Conservation (phyloP, 2,329 filamentous ascomycete species). For the Tolypocladium cylindrosporum region DNA sequence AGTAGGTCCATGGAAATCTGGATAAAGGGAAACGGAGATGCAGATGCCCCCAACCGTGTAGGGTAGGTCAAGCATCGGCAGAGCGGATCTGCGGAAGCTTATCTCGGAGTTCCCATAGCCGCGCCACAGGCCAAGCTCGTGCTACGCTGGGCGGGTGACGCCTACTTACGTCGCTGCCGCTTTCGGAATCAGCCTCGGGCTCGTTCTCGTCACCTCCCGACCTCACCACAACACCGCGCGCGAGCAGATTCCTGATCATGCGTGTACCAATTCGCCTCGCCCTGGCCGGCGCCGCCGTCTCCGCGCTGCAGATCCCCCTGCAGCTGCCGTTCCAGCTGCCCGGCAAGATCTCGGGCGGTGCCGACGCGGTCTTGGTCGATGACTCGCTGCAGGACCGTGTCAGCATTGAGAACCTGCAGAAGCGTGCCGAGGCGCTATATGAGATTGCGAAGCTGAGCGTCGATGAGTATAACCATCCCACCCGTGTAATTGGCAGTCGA, state of each 20-base stretch:
- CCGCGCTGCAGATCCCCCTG: constrained; percentile 1
- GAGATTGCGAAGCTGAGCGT: constrained; percentile 49
- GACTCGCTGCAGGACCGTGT: constrained; percentile 48
- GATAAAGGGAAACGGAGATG: no score
- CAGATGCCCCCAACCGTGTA: background rate
- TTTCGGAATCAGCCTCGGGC: background rate
- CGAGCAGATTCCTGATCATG: background rate
- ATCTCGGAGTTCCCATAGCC: background rate
- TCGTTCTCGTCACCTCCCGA: background rate
- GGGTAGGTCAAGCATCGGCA: background rate
- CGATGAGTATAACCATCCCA: constrained; percentile 56
- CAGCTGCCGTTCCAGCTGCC: background rate
- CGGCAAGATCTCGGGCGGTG: background rate
- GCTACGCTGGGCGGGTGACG: background rate
- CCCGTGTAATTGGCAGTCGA: constrained; percentile 58
- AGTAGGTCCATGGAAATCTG: no score
- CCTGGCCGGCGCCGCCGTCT: background rate
- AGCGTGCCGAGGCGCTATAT: constrained; percentile 51
- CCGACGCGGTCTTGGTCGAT: constrained; percentile 29
- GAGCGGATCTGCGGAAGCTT: background rate
- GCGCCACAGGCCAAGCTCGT: background rate
- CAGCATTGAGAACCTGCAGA: constrained; percentile 42
- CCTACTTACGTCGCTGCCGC: background rate
- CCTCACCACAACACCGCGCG: background rate
- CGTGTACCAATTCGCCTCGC: background rate